Conservation (phyloP, 805 yeast species). For the Lipomyces japonicus region DNA sequence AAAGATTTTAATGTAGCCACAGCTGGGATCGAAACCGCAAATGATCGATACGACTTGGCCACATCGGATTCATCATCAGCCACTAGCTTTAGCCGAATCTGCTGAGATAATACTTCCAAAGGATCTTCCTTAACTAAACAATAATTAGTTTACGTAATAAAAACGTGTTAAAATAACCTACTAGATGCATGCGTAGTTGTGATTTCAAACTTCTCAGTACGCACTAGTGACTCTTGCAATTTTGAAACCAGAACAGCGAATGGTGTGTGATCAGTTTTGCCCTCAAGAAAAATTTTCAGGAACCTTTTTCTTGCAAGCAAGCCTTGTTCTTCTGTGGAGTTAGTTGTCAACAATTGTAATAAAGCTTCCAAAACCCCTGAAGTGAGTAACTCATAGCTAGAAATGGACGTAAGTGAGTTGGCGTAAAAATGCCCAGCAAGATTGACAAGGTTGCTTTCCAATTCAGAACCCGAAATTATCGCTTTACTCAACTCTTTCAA, state of each 20-base stretch:
- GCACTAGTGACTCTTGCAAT: slow-evolving; percentile 67
- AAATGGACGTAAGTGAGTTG: slow-evolving; percentile 38
- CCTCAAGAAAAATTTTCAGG: slow-evolving; percentile 40
- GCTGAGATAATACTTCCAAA: slow-evolving; percentile 54
- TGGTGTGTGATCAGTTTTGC: slow-evolving; percentile 35
- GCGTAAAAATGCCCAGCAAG: slow-evolving; percentile 34
- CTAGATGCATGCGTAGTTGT: slow-evolving; percentile 44
- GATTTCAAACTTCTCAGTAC: slow-evolving; percentile 71
- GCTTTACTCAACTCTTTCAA: slow-evolving; percentile 23
- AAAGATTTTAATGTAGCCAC: slow-evolving; percentile 49
- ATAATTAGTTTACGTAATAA: slow-evolving; percentile 7
- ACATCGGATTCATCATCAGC: slow-evolving; percentile 37
- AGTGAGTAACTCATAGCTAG: slow-evolving; percentile 71
- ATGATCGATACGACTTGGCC: slow-evolving; percentile 31
- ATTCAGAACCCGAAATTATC: slow-evolving; percentile 30
- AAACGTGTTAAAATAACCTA: not conserved
- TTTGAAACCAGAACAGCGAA: slow-evolving; percentile 50
- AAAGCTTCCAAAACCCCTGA: slow-evolving; percentile 59
- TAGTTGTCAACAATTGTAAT: slow-evolving; percentile 29
- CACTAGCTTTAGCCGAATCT: slow-evolving; percentile 56
- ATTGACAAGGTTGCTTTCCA: slow-evolving; percentile 40
- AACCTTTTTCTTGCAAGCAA: slow-evolving; percentile 41
- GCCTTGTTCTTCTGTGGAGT: slow-evolving; percentile 4
- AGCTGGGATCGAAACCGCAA: slow-evolving; percentile 48
- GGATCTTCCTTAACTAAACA: slow-evolving; percentile 22